phyloP scores from a whole-genome alignment of 2,329 filamentous ascomycete species.

The Nothopassalora personata region DNA sequence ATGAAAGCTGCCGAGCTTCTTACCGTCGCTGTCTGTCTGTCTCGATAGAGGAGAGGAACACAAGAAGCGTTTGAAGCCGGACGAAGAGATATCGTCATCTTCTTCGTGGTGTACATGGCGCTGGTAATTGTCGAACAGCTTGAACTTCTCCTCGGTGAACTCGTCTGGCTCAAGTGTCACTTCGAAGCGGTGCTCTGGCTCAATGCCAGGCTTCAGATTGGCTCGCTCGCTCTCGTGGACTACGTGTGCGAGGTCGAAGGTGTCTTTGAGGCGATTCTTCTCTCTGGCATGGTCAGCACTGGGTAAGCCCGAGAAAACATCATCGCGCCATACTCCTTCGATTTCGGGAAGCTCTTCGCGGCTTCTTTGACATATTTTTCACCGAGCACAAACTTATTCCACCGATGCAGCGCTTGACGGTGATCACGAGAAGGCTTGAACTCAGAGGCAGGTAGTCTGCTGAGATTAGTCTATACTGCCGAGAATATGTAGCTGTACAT shows the following conservation, averaged over 20 bases:
- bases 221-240: conserved; percentile 63
- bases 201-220: conserved; percentile 43
- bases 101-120: conserved; percentile 64
- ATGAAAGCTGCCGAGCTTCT: conserved; percentile 66
- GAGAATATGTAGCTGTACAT: not conserved
- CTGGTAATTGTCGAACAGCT: conserved; percentile 71
- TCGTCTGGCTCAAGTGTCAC: conserved; percentile 65
- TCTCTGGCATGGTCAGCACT: conserved; percentile 35
- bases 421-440: conserved; percentile 68
- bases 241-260: conserved; percentile 61
- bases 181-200: conserved; percentile 61
- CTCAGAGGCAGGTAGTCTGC: conserved; percentile 56
- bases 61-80: conserved; percentile 66
- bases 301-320: conserved; percentile 14
- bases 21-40: conserved; percentile 46
- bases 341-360: conserved; percentile 59
- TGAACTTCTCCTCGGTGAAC: conserved; percentile 71
- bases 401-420: conserved; percentile 68
- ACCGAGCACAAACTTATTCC: conserved; percentile 66
- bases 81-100: conserved; percentile 52
- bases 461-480: conserved; percentile 6
- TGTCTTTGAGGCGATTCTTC: conserved; percentile 58
- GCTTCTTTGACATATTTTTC: conserved; percentile 61
- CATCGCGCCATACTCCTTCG: conserved; percentile 51
- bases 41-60: conserved; percentile 62